A percentile compares a stretch with the other conserved stretches of the same genome.
phyloP scores from a whole-genome alignment of 768 basidiomycete species.

The Boletus pseudo-olivaceus region DNA sequence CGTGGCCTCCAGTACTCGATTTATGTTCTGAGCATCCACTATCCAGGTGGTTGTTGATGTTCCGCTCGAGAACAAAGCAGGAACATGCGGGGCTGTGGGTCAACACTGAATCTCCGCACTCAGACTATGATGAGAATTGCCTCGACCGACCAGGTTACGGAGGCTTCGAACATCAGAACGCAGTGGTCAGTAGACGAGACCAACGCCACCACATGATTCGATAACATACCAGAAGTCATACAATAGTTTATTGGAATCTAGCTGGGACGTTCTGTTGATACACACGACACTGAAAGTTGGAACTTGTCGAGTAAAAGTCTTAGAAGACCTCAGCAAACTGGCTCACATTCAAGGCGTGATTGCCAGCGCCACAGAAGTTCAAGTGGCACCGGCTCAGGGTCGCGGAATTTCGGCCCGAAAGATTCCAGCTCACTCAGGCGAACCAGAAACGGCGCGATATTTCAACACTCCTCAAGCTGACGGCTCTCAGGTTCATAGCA shows the following conservation, averaged over 20 bases:
- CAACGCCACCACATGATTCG: neutral
- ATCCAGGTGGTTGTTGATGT: conserved; percentile 54
- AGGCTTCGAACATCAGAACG: neutral
- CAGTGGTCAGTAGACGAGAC: neutral
- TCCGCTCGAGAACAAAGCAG: conserved; percentile 34
- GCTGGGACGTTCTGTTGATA: neutral
- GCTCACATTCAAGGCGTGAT: neutral
- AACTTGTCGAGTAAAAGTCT: neutral
- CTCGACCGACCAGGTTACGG: conserved; percentile 26
- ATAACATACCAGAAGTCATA: conserved; percentile 19
- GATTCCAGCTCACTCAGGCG: neutral
- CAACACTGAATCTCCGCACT: neutral
- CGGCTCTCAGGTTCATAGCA: neutral
- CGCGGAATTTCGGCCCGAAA: neutral
- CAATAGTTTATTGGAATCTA: neutral
- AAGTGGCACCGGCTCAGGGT: no score
- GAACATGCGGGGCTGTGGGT: conserved; percentile 49
- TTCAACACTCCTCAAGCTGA: neutral
- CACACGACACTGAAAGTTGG: neutral
- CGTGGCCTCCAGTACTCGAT: neutral
- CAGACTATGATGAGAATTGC: neutral
- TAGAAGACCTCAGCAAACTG: neutral
- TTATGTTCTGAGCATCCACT: conserved; percentile 36
- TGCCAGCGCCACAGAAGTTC: no score
- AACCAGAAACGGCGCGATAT: no score